Base-by-base conservation (phyloP, 2,329 filamentous ascomycete species). In the Aureobasidium vineae region DNA sequence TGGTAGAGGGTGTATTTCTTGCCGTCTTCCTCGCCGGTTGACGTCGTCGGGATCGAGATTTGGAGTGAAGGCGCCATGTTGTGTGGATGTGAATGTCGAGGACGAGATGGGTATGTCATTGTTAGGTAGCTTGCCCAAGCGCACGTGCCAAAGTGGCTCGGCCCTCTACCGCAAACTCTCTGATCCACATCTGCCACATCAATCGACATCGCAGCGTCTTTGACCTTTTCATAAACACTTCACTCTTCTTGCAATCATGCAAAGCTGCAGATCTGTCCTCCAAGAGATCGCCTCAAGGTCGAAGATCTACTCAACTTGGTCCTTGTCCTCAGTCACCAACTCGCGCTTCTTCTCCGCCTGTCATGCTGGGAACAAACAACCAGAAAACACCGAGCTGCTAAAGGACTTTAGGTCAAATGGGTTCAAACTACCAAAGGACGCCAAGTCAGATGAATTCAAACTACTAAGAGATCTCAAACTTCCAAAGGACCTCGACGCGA, bases 1-100 rank as follows among this genome's bases (percentile, higher is more conserved):
- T 91, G 90, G 81, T 93, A 94, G 70, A 89, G 84, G 0, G 90
- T 93, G 77, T 87, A 92, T 0, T 88, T 83, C 73, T 91, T 91
- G 40, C 38, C 49, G 69, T 83, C 80, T 69, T 82, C 81, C 0
- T 76, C 76, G 63, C 83, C 81, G 67, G 82, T 82, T 40, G 80
- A 82, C n/a, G 84, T 75, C 3, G 75, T 73, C 2, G 80, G 80
- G 67, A 83, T 81, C 4, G 79, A 77, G 65, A 83, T 79, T 38
- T 77, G 75, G n/a, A 82, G 74, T 15, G 74, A 73, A 19, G 79
- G 78, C 33, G 80, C 74, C 80, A 82, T 82, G 28, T 36, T 61
- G 41, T 33, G 28, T 45, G 13, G 10, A 19, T 41, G 53, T 57
- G 33, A 19, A 10, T n/a, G 49, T 2, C 31, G 28, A 21, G 23